These are phyloP conservation scores for Yamadazyma triangularis DNA, from an alignment of 1,139 yeast genomes.

Conservation along the genomic window DNA sequence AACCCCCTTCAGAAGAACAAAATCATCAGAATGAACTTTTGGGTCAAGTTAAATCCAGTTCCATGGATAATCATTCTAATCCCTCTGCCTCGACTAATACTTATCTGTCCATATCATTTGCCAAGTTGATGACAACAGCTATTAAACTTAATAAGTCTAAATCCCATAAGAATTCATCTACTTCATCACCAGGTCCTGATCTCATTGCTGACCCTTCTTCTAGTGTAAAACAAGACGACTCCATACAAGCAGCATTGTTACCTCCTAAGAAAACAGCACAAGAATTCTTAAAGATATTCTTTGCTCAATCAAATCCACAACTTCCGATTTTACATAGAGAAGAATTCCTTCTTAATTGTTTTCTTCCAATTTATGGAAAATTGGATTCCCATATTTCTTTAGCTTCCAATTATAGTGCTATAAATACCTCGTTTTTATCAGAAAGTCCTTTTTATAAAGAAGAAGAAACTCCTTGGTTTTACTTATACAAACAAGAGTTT, in stretches of 20 bases:
- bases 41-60: slow-evolving; percentile 11
- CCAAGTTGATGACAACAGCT: slow-evolving; percentile 72
- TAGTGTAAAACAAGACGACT: neutral
- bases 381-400: slow-evolving; percentile 50
- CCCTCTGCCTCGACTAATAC: slow-evolving; percentile 6
- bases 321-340: slow-evolving; percentile 80
- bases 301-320: slow-evolving; percentile 78
- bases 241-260: slow-evolving; percentile 43
- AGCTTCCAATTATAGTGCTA: slow-evolving; percentile 57
- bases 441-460: slow-evolving; percentile 9
- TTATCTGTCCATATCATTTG: slow-evolving; percentile 50
- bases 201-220: slow-evolving; percentile 1
- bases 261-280: slow-evolving; percentile 75
- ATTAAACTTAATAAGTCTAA: slow-evolving; percentile 49
- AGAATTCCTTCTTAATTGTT: slow-evolving; percentile 59
- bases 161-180: slow-evolving; percentile 14
- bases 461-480: slow-evolving; percentile 45
- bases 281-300: slow-evolving; percentile 59
- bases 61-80: too few species aligned
- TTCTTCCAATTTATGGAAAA: slow-evolving; percentile 74
- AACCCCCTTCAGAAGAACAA: slow-evolving; percentile 3
- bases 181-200: neutral
- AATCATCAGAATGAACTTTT: slow-evolving; percentile 8
- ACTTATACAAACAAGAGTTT: slow-evolving; percentile 26
- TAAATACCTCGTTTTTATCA: slow-evolving; percentile 26